Conservation (phyloP, 495 filamentous ascomycete genomes). For the Hypoxylon rickii region DNA sequence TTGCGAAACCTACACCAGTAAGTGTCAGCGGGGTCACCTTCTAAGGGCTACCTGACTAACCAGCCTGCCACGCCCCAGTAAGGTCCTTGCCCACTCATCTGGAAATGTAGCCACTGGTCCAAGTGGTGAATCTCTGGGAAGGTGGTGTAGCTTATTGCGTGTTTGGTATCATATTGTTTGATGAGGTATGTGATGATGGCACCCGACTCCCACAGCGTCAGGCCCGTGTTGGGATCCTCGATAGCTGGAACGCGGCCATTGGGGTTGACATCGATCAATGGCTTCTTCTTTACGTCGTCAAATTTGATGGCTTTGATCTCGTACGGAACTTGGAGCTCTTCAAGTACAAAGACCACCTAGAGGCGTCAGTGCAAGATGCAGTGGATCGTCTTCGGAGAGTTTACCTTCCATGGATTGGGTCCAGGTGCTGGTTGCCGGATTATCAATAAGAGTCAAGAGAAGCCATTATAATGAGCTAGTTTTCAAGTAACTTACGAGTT, state of each 20-base stretch:
- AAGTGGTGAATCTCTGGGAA: not conserved
- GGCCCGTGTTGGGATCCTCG: constrained; percentile 47
- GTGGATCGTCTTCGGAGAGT: constrained; percentile 4
- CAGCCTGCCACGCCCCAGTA: constrained; percentile 47
- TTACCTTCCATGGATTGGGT: constrained; percentile 68
- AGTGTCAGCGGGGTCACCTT: no score
- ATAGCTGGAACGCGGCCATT: constrained; percentile 49
- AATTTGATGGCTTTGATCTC: constrained; percentile 42
- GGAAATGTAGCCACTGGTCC: constrained; percentile 51
- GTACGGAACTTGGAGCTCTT: constrained; percentile 64
- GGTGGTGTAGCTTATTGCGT: not conserved
- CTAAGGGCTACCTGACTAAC: no score
- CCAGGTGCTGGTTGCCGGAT: constrained; percentile 31
- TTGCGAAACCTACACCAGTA: constrained; percentile 34
- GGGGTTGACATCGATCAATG: constrained; percentile 41
- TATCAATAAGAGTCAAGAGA: not conserved
- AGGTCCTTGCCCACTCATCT: constrained; percentile 51
- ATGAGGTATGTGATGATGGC: constrained; percentile 54
- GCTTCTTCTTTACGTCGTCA: constrained; percentile 58
- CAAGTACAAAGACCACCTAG: constrained; percentile 49
- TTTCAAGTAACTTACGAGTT: constrained; percentile 6
- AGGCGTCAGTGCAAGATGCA: not conserved
- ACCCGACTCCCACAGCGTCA: constrained; percentile 57
- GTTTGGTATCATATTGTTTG: not conserved
- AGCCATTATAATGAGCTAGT: not conserved